Conservation (phyloP, 345 rosid species). For the Camelina sativa region DNA sequence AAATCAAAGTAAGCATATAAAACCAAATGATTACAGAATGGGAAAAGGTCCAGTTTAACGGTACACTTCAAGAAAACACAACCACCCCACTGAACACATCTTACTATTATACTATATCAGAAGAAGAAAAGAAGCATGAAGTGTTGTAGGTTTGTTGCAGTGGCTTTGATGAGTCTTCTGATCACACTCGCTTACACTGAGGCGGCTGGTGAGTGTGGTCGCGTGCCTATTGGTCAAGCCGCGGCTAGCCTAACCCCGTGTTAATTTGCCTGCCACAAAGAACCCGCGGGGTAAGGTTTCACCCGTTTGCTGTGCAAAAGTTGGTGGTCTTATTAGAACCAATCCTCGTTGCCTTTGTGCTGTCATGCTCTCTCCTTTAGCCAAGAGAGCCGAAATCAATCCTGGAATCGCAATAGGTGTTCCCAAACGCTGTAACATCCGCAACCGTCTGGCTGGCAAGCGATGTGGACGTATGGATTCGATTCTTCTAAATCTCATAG, state of each 20-base stretch:
- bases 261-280: slow-evolving; percentile 62
- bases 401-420: slow-evolving; percentile 75
- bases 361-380: slow-evolving; percentile 73
- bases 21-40: slow-evolving; percentile 33
- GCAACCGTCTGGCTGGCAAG: slow-evolving; percentile 69
- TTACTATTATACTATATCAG: no score
- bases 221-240: slow-evolving; percentile 61
- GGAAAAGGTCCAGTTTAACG: background rate
- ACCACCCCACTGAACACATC: slow-evolving; percentile 42
- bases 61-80: slow-evolving; percentile 41
- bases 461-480: slow-evolving; percentile 76
- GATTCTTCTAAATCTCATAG: background rate
- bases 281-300: slow-evolving; percentile 58
- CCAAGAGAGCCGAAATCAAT: slow-evolving; percentile 75
- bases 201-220: slow-evolving; percentile 78
- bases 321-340: slow-evolving; percentile 62
- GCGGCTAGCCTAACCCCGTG: slow-evolving; percentile 83
- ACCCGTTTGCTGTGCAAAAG: slow-evolving; percentile 73
- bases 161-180: slow-evolving; percentile 45
- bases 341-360: slow-evolving; percentile 79
- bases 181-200: slow-evolving; percentile 34
- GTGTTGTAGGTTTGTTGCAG: slow-evolving; percentile 25
- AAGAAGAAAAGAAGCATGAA: slow-evolving; percentile 45
- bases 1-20: slow-evolving; percentile 30
- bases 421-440: slow-evolving; percentile 84